These are phyloP conservation scores for Amphichorda felina DNA, from an alignment of 2,329 filamentous ascomycete genomes.

Conservation along the genomic window DNA sequence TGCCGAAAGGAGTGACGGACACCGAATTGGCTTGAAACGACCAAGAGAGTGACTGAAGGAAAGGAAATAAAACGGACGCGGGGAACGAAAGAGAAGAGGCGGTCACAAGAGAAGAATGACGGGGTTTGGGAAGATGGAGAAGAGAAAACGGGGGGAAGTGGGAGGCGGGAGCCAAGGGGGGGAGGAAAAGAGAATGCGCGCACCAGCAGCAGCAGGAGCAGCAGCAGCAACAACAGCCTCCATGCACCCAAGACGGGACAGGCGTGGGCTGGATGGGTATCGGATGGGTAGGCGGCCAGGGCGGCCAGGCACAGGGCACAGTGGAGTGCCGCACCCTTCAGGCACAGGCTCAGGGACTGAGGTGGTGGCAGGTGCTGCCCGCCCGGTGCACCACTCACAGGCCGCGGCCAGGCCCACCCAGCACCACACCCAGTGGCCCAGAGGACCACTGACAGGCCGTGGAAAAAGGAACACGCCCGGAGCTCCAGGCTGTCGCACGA, in stretches of 20 bases:
- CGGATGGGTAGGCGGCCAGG: too few relatives aligned
- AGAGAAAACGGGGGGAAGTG: conserved; percentile 18
- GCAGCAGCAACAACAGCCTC: too few relatives aligned
- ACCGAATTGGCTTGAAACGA: conserved; percentile 16
- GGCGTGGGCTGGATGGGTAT: too few relatives aligned
- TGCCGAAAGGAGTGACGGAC: conserved; percentile 41
- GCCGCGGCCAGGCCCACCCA: too few relatives aligned
- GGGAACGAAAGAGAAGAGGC: conserved; percentile 24
- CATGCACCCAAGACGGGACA: too few relatives aligned
- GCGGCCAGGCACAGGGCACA: too few relatives aligned
- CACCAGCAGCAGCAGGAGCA: too few relatives aligned
- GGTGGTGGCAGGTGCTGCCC: too few relatives aligned
- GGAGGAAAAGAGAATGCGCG: conserved; percentile 14
- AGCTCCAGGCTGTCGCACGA: too few relatives aligned
- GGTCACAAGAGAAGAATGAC: conserved; percentile 23
- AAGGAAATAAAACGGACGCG: conserved; percentile 30
- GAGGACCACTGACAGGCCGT: too few relatives aligned
- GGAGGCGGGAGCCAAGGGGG: conserved; percentile 23
- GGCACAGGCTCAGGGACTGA: conserved; percentile 2
- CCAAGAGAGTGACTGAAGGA: conserved; percentile 41
- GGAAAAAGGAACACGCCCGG: not conserved
- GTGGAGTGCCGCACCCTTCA: conserved; percentile 1
- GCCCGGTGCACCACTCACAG: too few relatives aligned
- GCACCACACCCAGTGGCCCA: too few relatives aligned
- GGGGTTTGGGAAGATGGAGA: conserved; percentile 17